Percentiles rank a stretch among this genome's conserved stretches.
phyloP scores from a whole-genome alignment of 768 basidiomycete species.

The Baorangia bicolor region DNA sequence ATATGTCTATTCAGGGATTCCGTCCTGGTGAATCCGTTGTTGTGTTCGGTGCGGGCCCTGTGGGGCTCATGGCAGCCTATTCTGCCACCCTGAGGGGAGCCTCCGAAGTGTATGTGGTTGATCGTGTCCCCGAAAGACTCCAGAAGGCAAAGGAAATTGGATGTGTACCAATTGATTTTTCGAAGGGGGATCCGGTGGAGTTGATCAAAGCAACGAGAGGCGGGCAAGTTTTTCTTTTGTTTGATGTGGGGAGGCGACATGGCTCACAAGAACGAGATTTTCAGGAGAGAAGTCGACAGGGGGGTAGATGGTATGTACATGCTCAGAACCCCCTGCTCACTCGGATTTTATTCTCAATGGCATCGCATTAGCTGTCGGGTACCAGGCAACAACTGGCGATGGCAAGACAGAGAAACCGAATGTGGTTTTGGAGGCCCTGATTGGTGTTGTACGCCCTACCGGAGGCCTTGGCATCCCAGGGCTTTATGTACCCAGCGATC shows the following conservation, averaged over 20 bases:
- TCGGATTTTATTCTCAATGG: neutral
- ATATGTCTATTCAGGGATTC: neutral
- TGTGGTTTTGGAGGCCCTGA: conserved; percentile 47
- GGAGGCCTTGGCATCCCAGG: conserved; percentile 50
- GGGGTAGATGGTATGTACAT: conserved; percentile 2
- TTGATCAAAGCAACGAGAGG: neutral
- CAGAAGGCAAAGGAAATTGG: conserved; percentile 49
- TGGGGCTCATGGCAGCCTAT: conserved; percentile 50
- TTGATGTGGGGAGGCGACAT: neutral
- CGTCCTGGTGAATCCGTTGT: neutral
- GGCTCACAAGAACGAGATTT: neutral
- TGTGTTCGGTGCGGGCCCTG: neutral
- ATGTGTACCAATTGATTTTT: conserved; percentile 44
- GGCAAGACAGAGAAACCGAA: conserved; percentile 60
- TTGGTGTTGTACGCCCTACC: neutral
- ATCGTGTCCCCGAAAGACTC: conserved; percentile 47
- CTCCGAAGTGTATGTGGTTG: conserved; percentile 53
- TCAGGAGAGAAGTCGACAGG: neutral
- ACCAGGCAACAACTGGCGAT: conserved; percentile 44
- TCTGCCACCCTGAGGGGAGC: conserved; percentile 53
- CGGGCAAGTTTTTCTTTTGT: neutral
- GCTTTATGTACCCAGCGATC: conserved; percentile 55
- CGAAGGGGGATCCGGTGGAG: neutral
- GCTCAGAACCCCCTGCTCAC: neutral
- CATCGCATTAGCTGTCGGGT: conserved; percentile 44